Conservation (phyloP, 2,329 filamentous ascomycete species). For the Geosmithia putterillii region DNA sequence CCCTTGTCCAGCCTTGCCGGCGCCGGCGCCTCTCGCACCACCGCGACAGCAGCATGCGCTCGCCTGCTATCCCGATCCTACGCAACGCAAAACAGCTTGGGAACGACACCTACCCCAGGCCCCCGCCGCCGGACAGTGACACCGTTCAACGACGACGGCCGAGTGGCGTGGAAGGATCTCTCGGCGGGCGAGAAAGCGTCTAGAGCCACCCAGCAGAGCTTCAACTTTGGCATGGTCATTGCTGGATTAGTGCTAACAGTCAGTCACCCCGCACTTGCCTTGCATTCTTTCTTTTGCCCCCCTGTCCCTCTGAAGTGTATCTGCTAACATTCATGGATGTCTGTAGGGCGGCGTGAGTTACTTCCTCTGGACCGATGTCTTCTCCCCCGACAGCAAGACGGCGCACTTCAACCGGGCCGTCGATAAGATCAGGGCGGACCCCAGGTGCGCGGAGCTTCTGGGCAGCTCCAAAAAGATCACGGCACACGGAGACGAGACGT, state of each 20-base stretch:
- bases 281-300: neutral
- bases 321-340: neutral
- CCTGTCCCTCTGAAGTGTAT: no score
- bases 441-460: slow-evolving; percentile 58
- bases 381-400: slow-evolving; percentile 75
- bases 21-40: slow-evolving; percentile 5
- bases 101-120: slow-evolving; percentile 18
- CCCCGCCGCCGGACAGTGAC: slow-evolving; percentile 61
- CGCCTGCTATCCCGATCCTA: slow-evolving; percentile 32
- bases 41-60: slow-evolving; percentile 15
- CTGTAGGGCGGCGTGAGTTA: slow-evolving; percentile 62
- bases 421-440: slow-evolving; percentile 61
- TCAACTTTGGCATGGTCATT: slow-evolving; percentile 73
- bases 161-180: slow-evolving; percentile 68
- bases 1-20: slow-evolving; percentile 13
- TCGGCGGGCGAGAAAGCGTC: slow-evolving; percentile 67
- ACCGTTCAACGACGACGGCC: slow-evolving; percentile 74
- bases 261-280: slow-evolving; percentile 13
- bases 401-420: slow-evolving; percentile 82
- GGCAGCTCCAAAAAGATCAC: slow-evolving; percentile 58
- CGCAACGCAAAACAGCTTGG: slow-evolving; percentile 42
- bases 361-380: slow-evolving; percentile 70
- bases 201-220: slow-evolving; percentile 77
- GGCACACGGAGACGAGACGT: slow-evolving; percentile 70
- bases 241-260: slow-evolving; percentile 68